Evolutionary conservation across 2,329 filamentous ascomycete species (phyloP).

Genomic region (Colletotrichum tropicicola): DNA sequence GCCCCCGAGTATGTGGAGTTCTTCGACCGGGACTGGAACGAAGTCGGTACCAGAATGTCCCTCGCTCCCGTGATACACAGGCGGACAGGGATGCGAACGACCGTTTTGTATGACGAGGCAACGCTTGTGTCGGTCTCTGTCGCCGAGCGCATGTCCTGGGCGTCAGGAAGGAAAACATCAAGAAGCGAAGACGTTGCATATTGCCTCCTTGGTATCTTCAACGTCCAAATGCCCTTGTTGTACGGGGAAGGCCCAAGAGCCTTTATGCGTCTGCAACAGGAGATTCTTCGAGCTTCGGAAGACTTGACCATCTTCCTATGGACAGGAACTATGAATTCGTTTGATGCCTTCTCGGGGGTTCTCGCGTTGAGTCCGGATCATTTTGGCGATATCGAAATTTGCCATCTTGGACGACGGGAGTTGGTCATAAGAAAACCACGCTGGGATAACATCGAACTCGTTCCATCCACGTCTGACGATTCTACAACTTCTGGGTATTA

Average conservation of each 20-base stretch:
- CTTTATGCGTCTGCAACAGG: constrained; percentile 23
- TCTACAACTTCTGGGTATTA: too few relatives aligned
- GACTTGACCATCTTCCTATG: constrained; percentile 17
- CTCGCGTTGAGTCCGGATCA: too few relatives aligned
- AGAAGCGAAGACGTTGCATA: constrained; percentile 42
- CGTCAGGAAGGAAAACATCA: constrained; percentile 38
- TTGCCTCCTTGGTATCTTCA: constrained; percentile 42
- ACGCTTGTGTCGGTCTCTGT: constrained; percentile 21
- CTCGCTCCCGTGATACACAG: constrained; percentile 28
- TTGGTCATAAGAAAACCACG: too few relatives aligned
- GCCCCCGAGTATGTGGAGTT: constrained; percentile 39
- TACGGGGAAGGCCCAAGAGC: constrained; percentile 39
- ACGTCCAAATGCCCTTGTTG: constrained; percentile 44
- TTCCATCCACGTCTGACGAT: too few relatives aligned
- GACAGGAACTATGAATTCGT: not conserved
- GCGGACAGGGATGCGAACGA: not conserved
- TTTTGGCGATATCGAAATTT: too few relatives aligned
- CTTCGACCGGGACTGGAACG: constrained; percentile 37
- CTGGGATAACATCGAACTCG: too few relatives aligned
- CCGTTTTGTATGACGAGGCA: not conserved
- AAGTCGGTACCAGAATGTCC: constrained; percentile 36
- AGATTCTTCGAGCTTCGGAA: constrained; percentile 18
- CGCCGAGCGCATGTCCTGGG: constrained; percentile 35
- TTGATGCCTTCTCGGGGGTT: too few relatives aligned
- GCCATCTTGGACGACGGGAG: too few relatives aligned